A percentile compares a stretch with the other conserved stretches of the same genome.
Conservation (phyloP, 2,329 filamentous ascomycete genomes). For the Xylariaceae sp. region DNA sequence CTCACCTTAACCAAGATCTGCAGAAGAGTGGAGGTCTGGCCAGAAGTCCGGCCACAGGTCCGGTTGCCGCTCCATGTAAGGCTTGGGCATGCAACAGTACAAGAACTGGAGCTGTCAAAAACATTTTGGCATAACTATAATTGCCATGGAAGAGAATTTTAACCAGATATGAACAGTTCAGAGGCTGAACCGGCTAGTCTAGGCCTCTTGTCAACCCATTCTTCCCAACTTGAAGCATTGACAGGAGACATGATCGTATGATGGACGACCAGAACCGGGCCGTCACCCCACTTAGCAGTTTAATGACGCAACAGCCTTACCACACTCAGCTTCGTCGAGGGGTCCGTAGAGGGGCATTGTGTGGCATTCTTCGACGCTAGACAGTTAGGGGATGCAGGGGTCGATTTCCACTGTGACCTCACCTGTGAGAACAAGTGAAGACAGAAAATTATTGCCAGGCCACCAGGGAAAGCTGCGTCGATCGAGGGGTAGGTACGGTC, state of each 20-base stretch:
- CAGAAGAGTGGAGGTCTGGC: not conserved
- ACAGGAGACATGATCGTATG: not conserved
- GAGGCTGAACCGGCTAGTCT: not conserved
- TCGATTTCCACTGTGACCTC: slow-evolving; percentile 13
- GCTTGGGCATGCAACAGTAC: not conserved
- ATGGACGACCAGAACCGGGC: not conserved
- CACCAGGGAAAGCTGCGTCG: not conserved
- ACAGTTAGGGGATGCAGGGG: not conserved
- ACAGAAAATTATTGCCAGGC: not conserved
- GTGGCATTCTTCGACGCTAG: not conserved
- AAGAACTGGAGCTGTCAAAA: not conserved
- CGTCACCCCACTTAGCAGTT: not conserved
- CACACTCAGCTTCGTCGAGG: not conserved
- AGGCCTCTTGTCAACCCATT: not conserved
- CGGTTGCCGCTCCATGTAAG: not conserved
- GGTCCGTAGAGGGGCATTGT: not conserved
- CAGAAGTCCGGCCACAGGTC: not conserved
- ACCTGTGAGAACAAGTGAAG: slow-evolving; percentile 3
- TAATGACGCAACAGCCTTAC: slow-evolving; percentile 1
- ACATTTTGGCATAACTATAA: not conserved
- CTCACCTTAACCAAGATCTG: too few species aligned
- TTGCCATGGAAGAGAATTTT: not conserved
- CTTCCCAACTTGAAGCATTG: not conserved
- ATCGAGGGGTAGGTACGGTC: slow-evolving; percentile 11
- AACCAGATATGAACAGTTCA: not conserved